Percentiles rank a stretch among this genome's conserved stretches.
phyloP scores from a whole-genome alignment of 352 stramenopile genomes.

The Halophytophthora polymorphica region DNA sequence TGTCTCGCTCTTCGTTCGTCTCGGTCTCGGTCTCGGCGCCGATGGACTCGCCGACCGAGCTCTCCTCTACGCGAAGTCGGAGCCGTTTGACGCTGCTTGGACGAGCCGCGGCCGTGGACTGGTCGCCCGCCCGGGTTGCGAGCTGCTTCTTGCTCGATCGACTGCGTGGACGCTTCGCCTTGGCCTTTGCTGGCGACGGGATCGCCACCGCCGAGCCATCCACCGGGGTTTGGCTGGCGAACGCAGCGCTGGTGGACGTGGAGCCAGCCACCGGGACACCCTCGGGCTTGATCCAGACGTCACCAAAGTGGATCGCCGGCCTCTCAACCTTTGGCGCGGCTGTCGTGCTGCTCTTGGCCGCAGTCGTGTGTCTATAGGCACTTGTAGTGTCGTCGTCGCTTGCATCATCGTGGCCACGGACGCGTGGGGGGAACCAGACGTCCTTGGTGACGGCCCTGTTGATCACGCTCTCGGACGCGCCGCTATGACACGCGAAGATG shows the following conservation, averaged over 20 bases:
- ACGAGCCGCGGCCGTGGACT: conserved; percentile 5
- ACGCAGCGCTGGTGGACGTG: background rate
- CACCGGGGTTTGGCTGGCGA: conserved; percentile 11
- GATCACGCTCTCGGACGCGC: conserved; percentile 46
- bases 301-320: no score
- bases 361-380: background rate
- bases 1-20: conserved; percentile 15
- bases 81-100: conserved; percentile 13
- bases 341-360: background rate
- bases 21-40: conserved; percentile 26
- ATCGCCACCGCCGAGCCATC: conserved; percentile 11
- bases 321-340: no score
- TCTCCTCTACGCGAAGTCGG: conserved; percentile 3
- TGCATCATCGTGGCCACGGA: background rate
- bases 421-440: conserved; percentile 37
- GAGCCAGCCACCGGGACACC: background rate
- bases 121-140: conserved; percentile 19
- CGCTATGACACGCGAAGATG: conserved; percentile 63
- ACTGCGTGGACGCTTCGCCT: conserved; percentile 15
- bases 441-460: conserved; percentile 44
- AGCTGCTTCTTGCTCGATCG: conserved; percentile 24
- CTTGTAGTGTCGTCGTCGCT: background rate
- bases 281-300: no score
- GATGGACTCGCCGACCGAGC: conserved; percentile 16
- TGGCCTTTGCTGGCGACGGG: no score